Evolutionary conservation across 2,329 filamentous ascomycete species (phyloP), one percentile per base, ranked within the genome.

Genomic region (Tothia fuscella): DNA sequence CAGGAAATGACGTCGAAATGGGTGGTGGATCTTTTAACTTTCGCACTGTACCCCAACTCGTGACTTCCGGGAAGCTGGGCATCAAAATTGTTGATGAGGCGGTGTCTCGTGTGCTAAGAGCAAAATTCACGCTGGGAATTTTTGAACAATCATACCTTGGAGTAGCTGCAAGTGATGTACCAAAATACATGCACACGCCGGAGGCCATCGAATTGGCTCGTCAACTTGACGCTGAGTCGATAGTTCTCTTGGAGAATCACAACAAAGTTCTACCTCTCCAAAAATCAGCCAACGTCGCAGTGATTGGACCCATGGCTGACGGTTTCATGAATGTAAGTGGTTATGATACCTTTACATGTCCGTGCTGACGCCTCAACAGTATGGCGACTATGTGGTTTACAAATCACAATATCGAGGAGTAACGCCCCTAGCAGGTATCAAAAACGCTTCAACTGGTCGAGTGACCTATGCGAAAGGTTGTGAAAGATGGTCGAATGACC

Each of bases 1-100:
- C 80, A 4, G 81, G 82, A 3, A 81, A 76, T 38, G 81, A 85
- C 50, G 70, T 81, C 10, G 81, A 86, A 52, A 85, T 85, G 81
- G 81, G 81, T 10, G 81, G 81, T 29, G 82, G 82, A 14, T 80
- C 76, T 14, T 86, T 74, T 63, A 84, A 77, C 53, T 80, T 77
- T 53, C 68, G 76, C 48, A 71, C 67, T 26, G 83, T 86, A 39
- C 77, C 80, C 5, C 64, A 73, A 22, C 66, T 85, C 36, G 67
- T 85, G 12, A 60, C 73, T 41, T 66, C 70, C 1, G 78, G 78
- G 1, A 75, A 72, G 44, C 60, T 86, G 2, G 66, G 74, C 31
- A 64, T 75, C 22, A 60, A 68, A 4, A 52, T 71, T 19, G 73
- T 86, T n/a, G 69, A 86, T 54, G 70, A 64, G 6, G 81, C 82